Evolutionary conservation across 495 filamentous ascomycete species (phyloP).

Genomic region (Pseudotulostoma volvatum): DNA sequence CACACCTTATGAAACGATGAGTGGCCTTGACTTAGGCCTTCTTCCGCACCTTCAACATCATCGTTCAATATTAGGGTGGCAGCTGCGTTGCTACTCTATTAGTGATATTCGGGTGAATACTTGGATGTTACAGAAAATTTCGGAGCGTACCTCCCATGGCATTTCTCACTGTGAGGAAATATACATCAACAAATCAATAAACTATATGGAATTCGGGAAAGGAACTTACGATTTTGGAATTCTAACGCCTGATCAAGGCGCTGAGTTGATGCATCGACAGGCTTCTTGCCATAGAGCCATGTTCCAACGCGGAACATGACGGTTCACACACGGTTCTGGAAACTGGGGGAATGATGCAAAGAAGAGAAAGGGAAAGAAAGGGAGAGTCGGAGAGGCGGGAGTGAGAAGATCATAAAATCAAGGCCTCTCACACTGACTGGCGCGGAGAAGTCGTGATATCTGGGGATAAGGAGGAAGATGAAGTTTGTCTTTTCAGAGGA

Average conservation of each 20-base stretch:
- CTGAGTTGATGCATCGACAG: conserved; percentile 32
- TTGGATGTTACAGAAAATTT: not conserved
- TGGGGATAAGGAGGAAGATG: no score
- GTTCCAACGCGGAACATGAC: conserved; percentile 32
- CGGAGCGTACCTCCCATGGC: conserved; percentile 39
- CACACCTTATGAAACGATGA: conserved; percentile 82
- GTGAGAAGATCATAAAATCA: not conserved
- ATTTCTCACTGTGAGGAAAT: conserved; percentile 36
- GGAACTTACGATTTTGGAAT: conserved; percentile 38
- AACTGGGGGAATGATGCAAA: not conserved
- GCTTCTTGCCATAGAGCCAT: conserved; percentile 41
- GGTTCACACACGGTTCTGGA: not conserved
- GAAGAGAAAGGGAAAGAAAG: not conserved
- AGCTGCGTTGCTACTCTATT: conserved; percentile 16
- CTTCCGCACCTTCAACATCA: conserved; percentile 77
- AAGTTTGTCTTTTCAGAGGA: not conserved
- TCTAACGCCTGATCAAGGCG: conserved; percentile 44
- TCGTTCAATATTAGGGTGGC: conserved; percentile 72
- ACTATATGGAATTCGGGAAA: conserved; percentile 1
- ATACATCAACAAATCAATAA: not conserved
- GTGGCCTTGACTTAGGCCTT: conserved; percentile 45
- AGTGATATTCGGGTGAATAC: conserved; percentile 2
- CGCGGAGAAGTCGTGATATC: no score
- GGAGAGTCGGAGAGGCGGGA: not conserved
- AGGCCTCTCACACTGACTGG: no score